Percentiles rank a stretch among this genome's conserved stretches.
phyloP scores from a whole-genome alignment of 1,139 yeast genomes.

The Yarrowia galli region DNA sequence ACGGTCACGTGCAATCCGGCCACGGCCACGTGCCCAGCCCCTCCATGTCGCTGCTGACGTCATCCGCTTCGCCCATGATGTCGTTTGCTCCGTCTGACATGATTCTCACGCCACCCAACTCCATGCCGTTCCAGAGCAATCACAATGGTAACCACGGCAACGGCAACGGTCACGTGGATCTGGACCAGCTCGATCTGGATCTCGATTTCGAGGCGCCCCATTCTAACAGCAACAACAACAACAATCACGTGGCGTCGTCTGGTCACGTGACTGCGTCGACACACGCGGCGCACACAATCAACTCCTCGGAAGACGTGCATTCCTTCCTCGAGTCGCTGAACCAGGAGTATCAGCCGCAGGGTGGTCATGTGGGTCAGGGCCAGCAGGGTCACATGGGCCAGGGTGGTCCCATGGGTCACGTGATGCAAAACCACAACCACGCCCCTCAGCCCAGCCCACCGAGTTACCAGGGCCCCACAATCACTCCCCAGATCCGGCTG shows the following conservation, averaged over 20 bases:
- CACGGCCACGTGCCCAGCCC: no score
- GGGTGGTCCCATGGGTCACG: no score
- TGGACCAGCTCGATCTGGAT: background rate
- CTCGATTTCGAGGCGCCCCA: background rate
- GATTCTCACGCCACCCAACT: conserved; percentile 34
- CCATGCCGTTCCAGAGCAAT: conserved; percentile 15
- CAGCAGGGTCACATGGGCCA: no score
- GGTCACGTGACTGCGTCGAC: background rate
- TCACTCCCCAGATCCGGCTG: conserved; percentile 74
- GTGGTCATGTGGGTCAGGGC: no score
- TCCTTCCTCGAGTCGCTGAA: conserved; percentile 14
- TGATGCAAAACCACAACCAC: no score
- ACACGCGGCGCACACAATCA: conserved; percentile 10
- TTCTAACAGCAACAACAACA: background rate
- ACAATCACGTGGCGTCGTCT: background rate
- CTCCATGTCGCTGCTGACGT: background rate
- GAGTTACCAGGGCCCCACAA: conserved; percentile 49
- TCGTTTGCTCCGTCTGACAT: conserved; percentile 23
- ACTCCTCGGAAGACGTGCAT: conserved; percentile 28
- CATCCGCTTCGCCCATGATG: conserved; percentile 8
- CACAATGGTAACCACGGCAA: no score
- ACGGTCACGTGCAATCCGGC: no score
- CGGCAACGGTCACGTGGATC: conserved; percentile 14
- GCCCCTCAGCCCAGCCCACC: background rate
- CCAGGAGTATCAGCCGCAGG: conserved; percentile 5